These are phyloP conservation scores for Hibiscus syriacus DNA, from an alignment of 345 rosid genomes.

Conservation along the genomic window DNA sequence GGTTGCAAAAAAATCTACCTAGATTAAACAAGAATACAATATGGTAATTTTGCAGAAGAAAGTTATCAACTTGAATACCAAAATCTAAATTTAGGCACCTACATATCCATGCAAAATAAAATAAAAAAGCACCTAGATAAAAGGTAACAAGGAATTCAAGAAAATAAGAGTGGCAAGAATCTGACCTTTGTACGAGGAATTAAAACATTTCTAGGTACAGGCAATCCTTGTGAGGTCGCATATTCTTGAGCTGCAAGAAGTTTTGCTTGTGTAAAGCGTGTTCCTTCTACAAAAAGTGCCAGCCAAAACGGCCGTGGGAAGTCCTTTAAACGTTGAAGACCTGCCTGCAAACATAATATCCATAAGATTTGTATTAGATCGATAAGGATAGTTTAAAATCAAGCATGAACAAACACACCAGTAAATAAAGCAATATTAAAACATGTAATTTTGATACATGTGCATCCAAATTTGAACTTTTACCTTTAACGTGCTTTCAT, in stretches of 20 bases:
- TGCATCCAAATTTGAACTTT: background rate
- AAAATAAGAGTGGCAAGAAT: background rate
- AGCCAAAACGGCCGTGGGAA: conserved; percentile 92
- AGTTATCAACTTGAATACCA: background rate
- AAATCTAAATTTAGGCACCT: background rate
- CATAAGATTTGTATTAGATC: conserved; percentile 14
- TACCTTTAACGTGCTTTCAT: conserved; percentile 77
- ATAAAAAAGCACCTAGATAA: background rate
- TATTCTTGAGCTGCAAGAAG: conserved; percentile 90
- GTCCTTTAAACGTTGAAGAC: conserved; percentile 67
- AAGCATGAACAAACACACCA: background rate
- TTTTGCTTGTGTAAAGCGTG: conserved; percentile 90
- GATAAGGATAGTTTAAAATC: background rate
- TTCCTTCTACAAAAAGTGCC: conserved; percentile 98
- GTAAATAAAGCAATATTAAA: background rate
- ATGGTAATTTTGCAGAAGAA: background rate
- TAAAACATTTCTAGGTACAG: conserved; percentile 82
- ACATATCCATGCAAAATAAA: background rate
- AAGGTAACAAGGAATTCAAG: background rate
- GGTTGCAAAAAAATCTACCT: background rate
- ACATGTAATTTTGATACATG: background rate
- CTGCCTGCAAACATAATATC: conserved; percentile 58
- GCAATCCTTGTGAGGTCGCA: conserved; percentile 72
- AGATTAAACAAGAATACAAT: background rate
- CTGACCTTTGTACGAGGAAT: conserved; percentile 95